Percentiles rank a stretch among this genome's conserved stretches.
These are phyloP conservation scores for Sisymbrium irio DNA, from an alignment of 345 rosid species.

Conservation along the genomic window DNA sequence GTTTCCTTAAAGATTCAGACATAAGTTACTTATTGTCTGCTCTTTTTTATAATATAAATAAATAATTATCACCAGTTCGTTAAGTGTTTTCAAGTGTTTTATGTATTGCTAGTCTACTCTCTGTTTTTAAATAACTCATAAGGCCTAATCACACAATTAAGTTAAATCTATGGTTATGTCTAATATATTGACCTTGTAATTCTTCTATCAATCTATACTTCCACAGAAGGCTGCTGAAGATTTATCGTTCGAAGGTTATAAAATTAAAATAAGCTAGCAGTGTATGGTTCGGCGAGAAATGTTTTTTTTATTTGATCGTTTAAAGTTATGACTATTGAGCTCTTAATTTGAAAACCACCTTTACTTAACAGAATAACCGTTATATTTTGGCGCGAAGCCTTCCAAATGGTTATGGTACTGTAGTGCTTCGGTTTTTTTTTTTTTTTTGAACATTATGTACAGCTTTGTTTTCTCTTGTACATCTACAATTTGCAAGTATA, in stretches of 20 bases:
- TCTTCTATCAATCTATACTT: not conserved
- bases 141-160: not conserved
- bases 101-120: not conserved
- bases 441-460: not conserved
- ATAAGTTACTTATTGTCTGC: constrained; percentile 5
- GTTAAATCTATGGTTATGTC: not conserved
- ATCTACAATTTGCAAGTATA: not conserved
- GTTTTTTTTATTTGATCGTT: not conserved
- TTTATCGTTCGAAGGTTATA: not conserved
- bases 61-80: not conserved
- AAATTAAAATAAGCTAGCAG: not conserved
- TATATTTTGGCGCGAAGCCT: not conserved
- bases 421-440: not conserved
- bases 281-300: not conserved
- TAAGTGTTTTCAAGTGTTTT: not conserved
- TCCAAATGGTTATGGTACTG: not conserved
- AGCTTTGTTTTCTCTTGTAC: not conserved
- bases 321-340: not conserved
- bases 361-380: not conserved
- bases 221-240: not conserved
- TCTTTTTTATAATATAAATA: not conserved
- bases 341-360: not conserved
- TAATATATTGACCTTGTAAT: not conserved
- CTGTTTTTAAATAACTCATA: not conserved
- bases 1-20: not conserved